Conservation (phyloP, 2,329 filamentous ascomycete species). For the Pseudocercospora vitis region DNA sequence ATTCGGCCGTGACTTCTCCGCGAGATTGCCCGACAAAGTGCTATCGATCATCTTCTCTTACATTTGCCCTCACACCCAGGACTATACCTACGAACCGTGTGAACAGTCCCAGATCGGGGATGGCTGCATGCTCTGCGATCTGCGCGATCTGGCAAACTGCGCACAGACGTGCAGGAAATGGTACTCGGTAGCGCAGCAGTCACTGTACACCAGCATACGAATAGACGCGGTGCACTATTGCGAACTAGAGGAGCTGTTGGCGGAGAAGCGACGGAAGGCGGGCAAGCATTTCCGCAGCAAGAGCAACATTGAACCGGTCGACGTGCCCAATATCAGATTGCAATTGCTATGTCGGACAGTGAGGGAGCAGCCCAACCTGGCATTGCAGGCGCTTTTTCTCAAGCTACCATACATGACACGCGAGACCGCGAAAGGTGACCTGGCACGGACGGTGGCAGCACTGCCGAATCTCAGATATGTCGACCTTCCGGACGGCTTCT, state of each 20-base stretch:
- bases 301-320: conserved; percentile 74
- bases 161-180: conserved; percentile 72
- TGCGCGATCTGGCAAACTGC: conserved; percentile 82
- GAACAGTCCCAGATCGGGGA: conserved; percentile 77
- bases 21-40: conserved; percentile 64
- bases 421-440: conserved; percentile 78
- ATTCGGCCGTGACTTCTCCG: conserved; percentile 43
- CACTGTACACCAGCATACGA: conserved; percentile 78
- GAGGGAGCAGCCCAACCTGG: conserved; percentile 71
- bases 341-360: conserved; percentile 78
- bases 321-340: conserved; percentile 73
- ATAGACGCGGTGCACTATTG: conserved; percentile 96
- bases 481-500: conserved; percentile 86
- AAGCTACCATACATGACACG: conserved; percentile 95
- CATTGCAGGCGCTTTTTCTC: conserved; percentile 70
- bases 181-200: conserved; percentile 57
- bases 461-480: conserved; percentile 83
- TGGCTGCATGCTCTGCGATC: conserved; percentile 89
- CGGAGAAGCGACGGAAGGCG: conserved; percentile 69
- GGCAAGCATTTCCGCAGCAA: conserved; percentile 52
- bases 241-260: conserved; percentile 76
- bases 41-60: conserved; percentile 75
- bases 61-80: conserved; percentile 78
- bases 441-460: conserved; percentile 82
- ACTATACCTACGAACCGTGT: conserved; percentile 76